Evolutionary conservation across 106 monocot genomes (phyloP), one percentile per base, ranked within the genome.

Genomic region (Allium cepa): DNA sequence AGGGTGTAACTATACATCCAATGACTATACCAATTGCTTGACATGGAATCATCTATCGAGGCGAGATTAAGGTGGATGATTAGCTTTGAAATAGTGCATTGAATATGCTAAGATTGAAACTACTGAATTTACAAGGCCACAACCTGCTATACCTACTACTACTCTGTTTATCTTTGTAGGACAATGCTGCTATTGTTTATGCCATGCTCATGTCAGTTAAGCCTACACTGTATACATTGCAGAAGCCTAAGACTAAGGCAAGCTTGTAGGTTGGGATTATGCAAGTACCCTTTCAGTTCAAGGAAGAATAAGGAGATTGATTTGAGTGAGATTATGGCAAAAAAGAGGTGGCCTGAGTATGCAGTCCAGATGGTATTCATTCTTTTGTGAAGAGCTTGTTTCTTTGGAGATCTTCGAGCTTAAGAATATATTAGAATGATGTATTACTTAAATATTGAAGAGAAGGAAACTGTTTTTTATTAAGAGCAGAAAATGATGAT

Each of bases 181-280:
- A 87, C 69, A 69, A 80, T 28, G 94, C 81, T 26, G 94, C 84
- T 5, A 94, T 72, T 17, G 90, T 85, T 60, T 87, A 94, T 16
- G 93, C 89, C 89, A 94, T 94, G 81, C 90, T 94, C 80, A 94
- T 94, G 78, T 94, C 93, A 5, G 93, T 94, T 13, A 94, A 84
- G 15, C 93, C 93, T 4, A 90, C 86, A 16, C 93, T 90, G 58
- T 90, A 94, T 45, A 90, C 93, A 72, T 94, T 94, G 84, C 93
- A 94, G 78, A 94, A 94, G 46, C 93, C 84, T 0, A 94, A 78
- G 7, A 73, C 79, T 0, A 90, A 89, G 51, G 93, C 86, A n/a
- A 94, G 77, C 28, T 84, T 26, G 66, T 86, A 94, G 10, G 93
- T 81, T 7, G 85, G 66, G 59, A 86, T 66, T 13, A 91, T 74